Percentiles rank a stretch among this genome's conserved stretches.
These are phyloP conservation scores for Picea engelmannii DNA, from an alignment of 83 land plant genomes.

Conservation along the genomic window DNA sequence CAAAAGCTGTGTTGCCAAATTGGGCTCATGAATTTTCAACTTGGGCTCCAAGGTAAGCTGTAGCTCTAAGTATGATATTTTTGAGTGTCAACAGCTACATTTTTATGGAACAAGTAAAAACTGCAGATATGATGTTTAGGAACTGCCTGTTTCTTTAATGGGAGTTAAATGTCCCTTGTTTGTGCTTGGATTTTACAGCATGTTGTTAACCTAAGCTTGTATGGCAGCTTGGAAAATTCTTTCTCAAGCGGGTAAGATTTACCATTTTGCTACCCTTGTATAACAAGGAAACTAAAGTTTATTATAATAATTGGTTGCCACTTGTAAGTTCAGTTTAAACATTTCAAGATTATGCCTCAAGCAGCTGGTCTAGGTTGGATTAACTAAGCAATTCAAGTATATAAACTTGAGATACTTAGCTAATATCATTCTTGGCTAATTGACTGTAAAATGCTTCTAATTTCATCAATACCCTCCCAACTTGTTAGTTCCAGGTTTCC, in stretches of 20 bases:
- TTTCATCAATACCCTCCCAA: neutral
- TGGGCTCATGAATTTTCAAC: conserved; percentile 92
- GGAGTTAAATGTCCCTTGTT: too few species aligned
- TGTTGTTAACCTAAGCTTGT: neutral
- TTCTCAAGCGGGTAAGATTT: neutral
- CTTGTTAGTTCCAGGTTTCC: neutral
- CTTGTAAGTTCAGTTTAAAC: neutral
- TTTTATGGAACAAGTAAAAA: too few species aligned
- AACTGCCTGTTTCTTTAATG: neutral
- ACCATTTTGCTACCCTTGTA: neutral
- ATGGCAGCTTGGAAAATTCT: neutral
- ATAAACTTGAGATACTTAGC: neutral
- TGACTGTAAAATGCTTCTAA: neutral
- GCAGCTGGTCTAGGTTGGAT: neutral
- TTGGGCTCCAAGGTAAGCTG: conserved; percentile 91
- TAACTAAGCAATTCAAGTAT: too few species aligned
- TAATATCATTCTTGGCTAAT: neutral
- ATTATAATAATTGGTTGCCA: neutral
- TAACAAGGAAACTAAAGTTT: neutral
- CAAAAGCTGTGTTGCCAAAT: conserved; percentile 99
- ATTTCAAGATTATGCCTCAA: neutral
- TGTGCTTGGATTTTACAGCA: neutral
- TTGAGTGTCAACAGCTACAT: too few species aligned
- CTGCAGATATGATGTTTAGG: neutral
- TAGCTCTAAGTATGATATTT: too few species aligned